Evolutionary conservation across 768 basidiomycete species (phyloP).

Genomic region (Dentipellis sp.): DNA sequence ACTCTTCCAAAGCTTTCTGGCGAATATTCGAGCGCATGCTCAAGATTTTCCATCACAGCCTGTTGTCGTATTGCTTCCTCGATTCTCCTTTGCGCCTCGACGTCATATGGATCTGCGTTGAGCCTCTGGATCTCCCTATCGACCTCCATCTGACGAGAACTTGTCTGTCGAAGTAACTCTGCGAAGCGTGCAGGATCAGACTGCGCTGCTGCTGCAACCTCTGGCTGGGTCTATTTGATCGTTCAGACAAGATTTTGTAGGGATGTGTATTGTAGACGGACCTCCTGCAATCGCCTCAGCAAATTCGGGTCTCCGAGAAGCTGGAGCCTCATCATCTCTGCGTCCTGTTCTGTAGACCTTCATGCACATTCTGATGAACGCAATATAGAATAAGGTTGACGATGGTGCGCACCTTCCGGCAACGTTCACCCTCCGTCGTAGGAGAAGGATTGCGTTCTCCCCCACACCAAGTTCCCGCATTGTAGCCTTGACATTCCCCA

Average conservation of each 20-base stretch:
- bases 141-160: slow-evolving; percentile 43
- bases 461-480: slow-evolving; percentile 58
- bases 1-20: slow-evolving; percentile 93
- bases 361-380: slow-evolving; percentile 2
- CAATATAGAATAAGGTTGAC: not conserved
- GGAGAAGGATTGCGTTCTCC: slow-evolving; percentile 53
- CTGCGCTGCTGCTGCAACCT: slow-evolving; percentile 64
- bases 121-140: slow-evolving; percentile 58
- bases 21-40: slow-evolving; percentile 87
- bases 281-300: slow-evolving; percentile 65
- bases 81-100: slow-evolving; percentile 88
- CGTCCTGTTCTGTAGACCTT: slow-evolving; percentile 68
- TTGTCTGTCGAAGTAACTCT: slow-evolving; percentile 54
- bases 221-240: slow-evolving; percentile 59
- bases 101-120: slow-evolving; percentile 83
- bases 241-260: not conserved
- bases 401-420: slow-evolving; percentile 31
- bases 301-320: slow-evolving; percentile 75
- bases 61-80: slow-evolving; percentile 90
- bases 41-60: slow-evolving; percentile 85
- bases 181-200: slow-evolving; percentile 68
- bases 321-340: slow-evolving; percentile 88
- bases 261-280: slow-evolving; percentile 23
- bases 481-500: slow-evolving; percentile 57
- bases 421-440: slow-evolving; percentile 51